Conservation (phyloP, 345 rosid genomes). For the Eutrema japonicum region DNA sequence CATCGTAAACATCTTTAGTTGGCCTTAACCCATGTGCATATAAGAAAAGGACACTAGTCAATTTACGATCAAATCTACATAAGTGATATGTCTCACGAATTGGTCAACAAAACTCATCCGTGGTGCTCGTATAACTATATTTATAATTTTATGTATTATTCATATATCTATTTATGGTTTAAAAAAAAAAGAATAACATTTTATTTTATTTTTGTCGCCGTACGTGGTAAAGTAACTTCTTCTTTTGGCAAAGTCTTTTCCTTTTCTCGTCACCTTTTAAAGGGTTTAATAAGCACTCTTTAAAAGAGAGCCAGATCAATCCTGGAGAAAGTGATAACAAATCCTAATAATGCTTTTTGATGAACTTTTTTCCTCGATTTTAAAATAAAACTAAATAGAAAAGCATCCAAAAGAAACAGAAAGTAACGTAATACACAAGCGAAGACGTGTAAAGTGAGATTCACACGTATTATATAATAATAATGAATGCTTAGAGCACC, state of each 20-base stretch:
- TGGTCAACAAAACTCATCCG: conserved; percentile 26
- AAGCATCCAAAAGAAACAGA: conserved; percentile 12
- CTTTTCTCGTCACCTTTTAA: neutral
- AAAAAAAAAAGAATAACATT: neutral
- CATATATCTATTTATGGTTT: neutral
- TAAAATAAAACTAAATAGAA: neutral
- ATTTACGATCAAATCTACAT: neutral
- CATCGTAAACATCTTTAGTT: neutral
- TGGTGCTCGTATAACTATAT: neutral
- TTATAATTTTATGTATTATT: neutral
- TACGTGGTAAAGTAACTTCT: neutral
- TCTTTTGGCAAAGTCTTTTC: neutral
- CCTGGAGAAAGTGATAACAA: neutral
- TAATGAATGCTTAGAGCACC: too few species aligned
- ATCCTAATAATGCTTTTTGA: neutral
- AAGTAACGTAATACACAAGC: neutral
- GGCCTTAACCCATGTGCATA: neutral
- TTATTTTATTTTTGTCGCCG: neutral
- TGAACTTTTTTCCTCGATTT: neutral
- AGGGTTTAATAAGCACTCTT: neutral
- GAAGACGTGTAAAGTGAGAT: neutral
- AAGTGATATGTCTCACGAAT: conserved; percentile 1
- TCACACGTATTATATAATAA: neutral
- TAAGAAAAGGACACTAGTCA: conserved; percentile 21
- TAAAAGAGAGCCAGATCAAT: neutral